Base-by-base conservation (phyloP, 495 filamentous ascomycete genomes). In the Tuber brumale region DNA sequence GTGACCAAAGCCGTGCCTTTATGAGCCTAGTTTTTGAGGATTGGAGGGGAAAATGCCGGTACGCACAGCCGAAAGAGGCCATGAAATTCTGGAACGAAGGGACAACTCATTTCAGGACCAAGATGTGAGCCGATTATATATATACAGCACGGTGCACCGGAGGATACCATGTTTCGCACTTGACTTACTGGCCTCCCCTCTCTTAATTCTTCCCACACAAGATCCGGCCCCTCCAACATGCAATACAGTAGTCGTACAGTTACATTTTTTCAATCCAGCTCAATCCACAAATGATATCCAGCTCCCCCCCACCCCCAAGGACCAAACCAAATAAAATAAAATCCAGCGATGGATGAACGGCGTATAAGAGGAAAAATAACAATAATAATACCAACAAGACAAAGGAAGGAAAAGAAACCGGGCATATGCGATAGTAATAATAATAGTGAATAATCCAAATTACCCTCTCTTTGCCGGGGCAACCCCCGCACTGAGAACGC, bases 401-500 rank as follows among this genome's bases (percentile, higher is more conserved):
- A 43, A 72, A 48, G 44, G 61, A 9, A 73, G 46, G 27, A 45
- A 31, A 78, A 78, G 72, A 39, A n/a, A n/a, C n/a, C n/a, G n/a
- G n/a, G n/a, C n/a, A n/a, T n/a, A n/a, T n/a, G n/a, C n/a, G n/a
- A n/a, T 61, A 61, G 19, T 21, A 48, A 73, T 12, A 61, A 74
- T 76, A 76, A 73, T 72, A 76, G 43, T 69, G 45, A 78, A 71
- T 70, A 77, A 77, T 43, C 46, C 72, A 74, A 70, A 70, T 44
- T 37, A 75, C 27, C 44, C 66, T n/a, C 44, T 45, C 71, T 83
- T 92, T 7, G 87, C 85, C 75, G 88, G 85, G 69, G 89, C 90
- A 45, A 97, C 93, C 66, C 94, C 94, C 61, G 94, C 94, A 44
- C 92, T 91, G 81, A 97, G 91, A 19, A 97, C 94, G 82, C 92